Conservation (phyloP, 225 moss, liverwort and hornwort genomes). For the Takakia lepidozioides region DNA sequence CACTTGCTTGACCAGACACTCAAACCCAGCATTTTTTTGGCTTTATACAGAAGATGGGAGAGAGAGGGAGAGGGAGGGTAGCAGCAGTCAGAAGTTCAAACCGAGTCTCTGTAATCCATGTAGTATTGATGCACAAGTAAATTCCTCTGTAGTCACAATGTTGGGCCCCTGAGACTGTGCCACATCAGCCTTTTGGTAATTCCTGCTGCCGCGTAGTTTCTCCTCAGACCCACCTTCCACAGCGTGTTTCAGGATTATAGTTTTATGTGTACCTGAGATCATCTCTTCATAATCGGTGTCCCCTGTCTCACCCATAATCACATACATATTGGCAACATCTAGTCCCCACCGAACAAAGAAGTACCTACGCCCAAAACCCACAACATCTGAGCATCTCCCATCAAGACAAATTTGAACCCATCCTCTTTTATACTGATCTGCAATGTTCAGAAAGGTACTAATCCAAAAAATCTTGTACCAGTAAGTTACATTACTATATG, state of each 20-base stretch:
- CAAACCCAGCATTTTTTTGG: no score
- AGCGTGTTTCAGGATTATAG: constrained; percentile 28
- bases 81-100: no score
- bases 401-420: neutral
- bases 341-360: constrained; percentile 54
- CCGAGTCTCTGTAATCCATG: constrained; percentile 21
- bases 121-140: constrained; percentile 16
- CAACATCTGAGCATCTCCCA: no score
- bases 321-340: constrained; percentile 30
- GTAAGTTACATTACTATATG: neutral
- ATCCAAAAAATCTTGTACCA: neutral
- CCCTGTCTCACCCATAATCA: constrained; percentile 43
- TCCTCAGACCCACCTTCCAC: constrained; percentile 32
- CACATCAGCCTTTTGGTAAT: constrained; percentile 29
- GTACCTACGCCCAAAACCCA: constrained; percentile 20
- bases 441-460: neutral
- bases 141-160: constrained; percentile 12
- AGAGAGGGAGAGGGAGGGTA: no score
- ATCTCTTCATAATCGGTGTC: constrained; percentile 51
- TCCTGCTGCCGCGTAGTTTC: constrained; percentile 17
- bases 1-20: no score
- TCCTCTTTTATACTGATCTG: neutral
- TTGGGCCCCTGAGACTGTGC: constrained; percentile 20
- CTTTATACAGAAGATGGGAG: no score
- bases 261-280: constrained; percentile 47